These are phyloP conservation scores for Globisporangium camurandrum DNA, from an alignment of 352 stramenopile genomes.

Conservation along the genomic window DNA sequence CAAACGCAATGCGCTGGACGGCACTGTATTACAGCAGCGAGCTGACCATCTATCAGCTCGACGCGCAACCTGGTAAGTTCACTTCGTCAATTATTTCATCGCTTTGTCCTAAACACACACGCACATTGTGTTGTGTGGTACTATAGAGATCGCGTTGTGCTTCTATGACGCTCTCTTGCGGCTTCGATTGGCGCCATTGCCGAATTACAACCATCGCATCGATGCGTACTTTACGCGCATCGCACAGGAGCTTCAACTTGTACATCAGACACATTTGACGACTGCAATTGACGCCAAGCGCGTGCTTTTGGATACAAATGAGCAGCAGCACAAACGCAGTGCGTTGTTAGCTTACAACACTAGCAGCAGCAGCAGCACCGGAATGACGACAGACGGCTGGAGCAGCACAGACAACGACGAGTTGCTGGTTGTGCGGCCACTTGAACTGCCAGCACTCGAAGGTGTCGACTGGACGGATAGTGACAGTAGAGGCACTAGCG, in stretches of 20 bases:
- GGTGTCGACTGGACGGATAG: too few species aligned
- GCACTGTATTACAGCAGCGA: conserved; percentile 38
- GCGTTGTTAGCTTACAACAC: too few species aligned
- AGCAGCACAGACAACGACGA: conserved; percentile 10
- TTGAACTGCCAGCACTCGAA: background rate
- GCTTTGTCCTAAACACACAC: background rate
- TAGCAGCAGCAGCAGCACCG: too few species aligned
- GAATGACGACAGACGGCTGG: background rate
- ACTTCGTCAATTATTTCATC: background rate
- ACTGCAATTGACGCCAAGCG: conserved; percentile 28
- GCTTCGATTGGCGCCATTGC: conserved; percentile 17
- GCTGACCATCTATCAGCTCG: conserved; percentile 34
- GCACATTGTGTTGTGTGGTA: background rate
- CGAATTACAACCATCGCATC: conserved; percentile 11
- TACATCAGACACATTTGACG: conserved; percentile 26
- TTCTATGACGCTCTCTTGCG: conserved; percentile 22
- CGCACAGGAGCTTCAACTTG: conserved; percentile 29
- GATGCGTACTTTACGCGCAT: conserved; percentile 25
- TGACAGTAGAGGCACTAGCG: background rate
- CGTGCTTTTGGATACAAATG: conserved; percentile 14
- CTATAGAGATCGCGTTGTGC: conserved; percentile 28
- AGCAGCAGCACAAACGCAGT: conserved; percentile 22
- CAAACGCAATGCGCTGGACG: conserved; percentile 39
- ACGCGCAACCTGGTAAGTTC: conserved; percentile 34
- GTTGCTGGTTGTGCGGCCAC: conserved; percentile 3